Conservation (phyloP, 192 early-diverging fungal genomes). For the Backusella sp. region DNA sequence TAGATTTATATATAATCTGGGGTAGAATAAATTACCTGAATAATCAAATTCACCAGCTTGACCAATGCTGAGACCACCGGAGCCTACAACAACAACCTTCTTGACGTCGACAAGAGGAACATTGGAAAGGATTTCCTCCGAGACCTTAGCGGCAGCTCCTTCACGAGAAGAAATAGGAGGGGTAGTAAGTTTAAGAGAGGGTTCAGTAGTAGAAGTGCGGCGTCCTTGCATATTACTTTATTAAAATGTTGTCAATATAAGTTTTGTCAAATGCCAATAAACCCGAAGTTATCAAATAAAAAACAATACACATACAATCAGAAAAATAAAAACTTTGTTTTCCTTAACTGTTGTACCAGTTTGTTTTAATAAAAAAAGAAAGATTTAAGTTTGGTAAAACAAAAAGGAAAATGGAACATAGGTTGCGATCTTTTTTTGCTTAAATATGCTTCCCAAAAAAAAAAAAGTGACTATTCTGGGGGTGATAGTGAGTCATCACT, state of each 20-base stretch:
- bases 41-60: constrained; percentile 99
- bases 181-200: constrained; percentile 13
- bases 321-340: constrained; percentile 8
- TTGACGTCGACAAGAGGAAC: constrained; percentile 62
- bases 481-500: constrained; percentile 7
- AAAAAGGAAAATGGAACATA: constrained; percentile 5
- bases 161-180: constrained; percentile 14
- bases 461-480: constrained; percentile 8
- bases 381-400: constrained; percentile 9
- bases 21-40: constrained; percentile 62
- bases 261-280: constrained; percentile 34
- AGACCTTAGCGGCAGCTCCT: constrained; percentile 37
- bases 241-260: constrained; percentile 37
- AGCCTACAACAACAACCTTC: constrained; percentile 94
- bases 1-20: neutral
- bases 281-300: constrained; percentile 38
- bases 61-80: constrained; percentile 92
- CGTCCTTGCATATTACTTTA: constrained; percentile 28
- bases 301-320: constrained; percentile 33
- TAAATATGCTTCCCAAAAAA: constrained; percentile 3
- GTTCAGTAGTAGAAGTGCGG: neutral
- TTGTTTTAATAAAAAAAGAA: constrained; percentile 6
- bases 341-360: constrained; percentile 7
- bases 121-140: constrained; percentile 46
- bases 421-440: neutral